Base-by-base conservation (phyloP, 2,329 filamentous ascomycete species). In the Diaporthe sp. region DNA sequence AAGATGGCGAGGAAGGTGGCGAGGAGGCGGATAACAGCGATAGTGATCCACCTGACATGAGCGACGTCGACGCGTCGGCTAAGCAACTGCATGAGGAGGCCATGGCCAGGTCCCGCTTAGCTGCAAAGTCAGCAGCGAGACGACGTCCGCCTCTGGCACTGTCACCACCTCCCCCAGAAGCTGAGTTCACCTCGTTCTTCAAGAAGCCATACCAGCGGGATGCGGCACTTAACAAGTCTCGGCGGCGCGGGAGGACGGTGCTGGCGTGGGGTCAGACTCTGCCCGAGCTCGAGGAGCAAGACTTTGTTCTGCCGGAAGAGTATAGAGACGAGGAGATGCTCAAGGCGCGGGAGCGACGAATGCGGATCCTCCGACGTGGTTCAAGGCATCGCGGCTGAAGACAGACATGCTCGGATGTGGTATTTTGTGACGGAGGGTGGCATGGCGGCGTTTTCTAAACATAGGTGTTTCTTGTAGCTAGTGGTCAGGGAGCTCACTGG, bases 131-230 rank as follows among this genome's bases (percentile, higher is more conserved):
- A 33, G 78, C 81, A 33, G 78, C 79, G 60, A 78, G 72, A 76
- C 80, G 77, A 79, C 81, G 78, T 76, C 83, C 78, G 40, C 70
- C 80, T 33, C 76, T 79, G 10, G 77, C 79, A 58, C 79, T 78
- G 54, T 75, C 79, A 74, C 77, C 78, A 15, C 75, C 77, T 47
- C 83, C 84, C 25, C 80, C 83, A 15, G 83, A 83, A 2, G 89
- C 88, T 74, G 93, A 94, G 50, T 95, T 98, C 80, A 93, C 87
- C n/a, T 97, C 95, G 0, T 98, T 98, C 85, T 98, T 95, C 81
- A 83, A 89, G 25, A 95, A 97, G 84, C 91, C 89, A 33, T 92
- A 97, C 80, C 89, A 96, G 76, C 92, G 96, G 35, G 94, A 95
- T 30, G 91, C 92, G 9, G 95, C 96, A 13, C 84, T 98, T n/a